These are phyloP conservation scores for Didymella exigua DNA, from an alignment of 2,329 filamentous ascomycete species.

Conservation along the genomic window DNA sequence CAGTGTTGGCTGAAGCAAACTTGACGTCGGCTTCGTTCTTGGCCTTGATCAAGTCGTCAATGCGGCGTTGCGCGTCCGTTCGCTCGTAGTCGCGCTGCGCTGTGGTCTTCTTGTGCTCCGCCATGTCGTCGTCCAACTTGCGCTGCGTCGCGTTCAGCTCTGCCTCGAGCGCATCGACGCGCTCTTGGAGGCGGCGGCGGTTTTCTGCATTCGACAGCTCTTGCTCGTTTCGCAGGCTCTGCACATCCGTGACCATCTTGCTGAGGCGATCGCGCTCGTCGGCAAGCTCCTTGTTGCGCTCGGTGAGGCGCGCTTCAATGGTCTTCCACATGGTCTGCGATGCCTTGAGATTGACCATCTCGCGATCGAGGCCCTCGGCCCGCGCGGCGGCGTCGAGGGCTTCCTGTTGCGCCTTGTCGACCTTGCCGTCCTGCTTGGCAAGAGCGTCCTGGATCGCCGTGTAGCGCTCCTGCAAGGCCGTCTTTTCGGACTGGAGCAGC, in stretches of 20 bases:
- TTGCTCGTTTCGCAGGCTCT: conserved; percentile 89
- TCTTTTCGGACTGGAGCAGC: conserved; percentile 82
- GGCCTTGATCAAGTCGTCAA: conserved; percentile 86
- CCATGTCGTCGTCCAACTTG: conserved; percentile 80
- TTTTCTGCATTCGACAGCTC: conserved; percentile 83
- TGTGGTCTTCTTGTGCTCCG: conserved; percentile 81
- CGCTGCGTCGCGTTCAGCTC: conserved; percentile 80
- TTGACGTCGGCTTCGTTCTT: conserved; percentile 84
- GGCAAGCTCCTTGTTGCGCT: conserved; percentile 83
- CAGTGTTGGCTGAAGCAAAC: conserved; percentile 82
- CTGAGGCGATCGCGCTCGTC: conserved; percentile 87
- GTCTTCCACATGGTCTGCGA: conserved; percentile 95
- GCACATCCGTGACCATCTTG: conserved; percentile 79
- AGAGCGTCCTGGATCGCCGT: conserved; percentile 78
- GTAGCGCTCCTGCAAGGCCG: conserved; percentile 82
- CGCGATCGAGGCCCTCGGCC: conserved; percentile 84
- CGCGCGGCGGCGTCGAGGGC: conserved; percentile 83
- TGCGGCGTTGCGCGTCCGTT: conserved; percentile 85
- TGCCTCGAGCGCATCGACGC: conserved; percentile 77
- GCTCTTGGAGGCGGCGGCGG: conserved; percentile 77
- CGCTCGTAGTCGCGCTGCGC: conserved; percentile 89
- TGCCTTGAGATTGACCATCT: conserved; percentile 89
- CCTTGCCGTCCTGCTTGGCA: conserved; percentile 86
- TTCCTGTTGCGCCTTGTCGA: conserved; percentile 91
- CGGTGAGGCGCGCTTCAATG: conserved; percentile 84